Evolutionary conservation across 208 protist species (phyloP), one percentile per base, ranked within the genome.

Genomic region (Polymyxa betae): DNA sequence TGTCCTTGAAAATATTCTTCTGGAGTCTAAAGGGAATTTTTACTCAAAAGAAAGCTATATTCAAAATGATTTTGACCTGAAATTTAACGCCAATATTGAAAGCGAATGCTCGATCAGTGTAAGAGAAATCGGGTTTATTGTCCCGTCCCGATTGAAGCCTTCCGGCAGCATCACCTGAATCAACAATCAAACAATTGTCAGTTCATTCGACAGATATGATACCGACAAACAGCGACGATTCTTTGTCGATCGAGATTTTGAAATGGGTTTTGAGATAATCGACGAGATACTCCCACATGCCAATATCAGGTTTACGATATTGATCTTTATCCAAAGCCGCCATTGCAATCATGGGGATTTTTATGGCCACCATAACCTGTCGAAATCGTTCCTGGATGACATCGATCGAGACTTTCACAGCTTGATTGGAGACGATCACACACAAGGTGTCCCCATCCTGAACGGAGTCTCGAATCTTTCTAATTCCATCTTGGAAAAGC

Each of bases 261-360:
- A 82, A 82, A 5, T 82, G 16, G 5, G n/a, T 82, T 5, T n/a
- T 35, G 16, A 82, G n/a, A 35, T 43, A 82, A 43, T 82, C 72
- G 16, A 40, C 16, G 5, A 82, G n/a, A 12, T 45, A n/a, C 5
- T 35, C 40, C 72, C 72, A 82, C 72, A 82, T 35, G 5, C 72
- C 72, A 5, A n/a, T 82, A 45, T 82, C 72, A 5, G 72, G 72
- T 43, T 82, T 82, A n/a, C 72, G 72, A 35, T 82, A 82, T 29
- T 60, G 49, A 60, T 60, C 49, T 60, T 60, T 60, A 24, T 5
- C 49, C 12, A 60, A 24, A 60, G 49, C 49, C 12, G 49, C 49
- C 5, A 29, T 29, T 24, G 49, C 49, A 24, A 60, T 60, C 49
- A 24, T 24, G 49, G 49, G 49, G 12, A 60, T 29, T 60, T 5